These are phyloP conservation scores for Cubamyces lactineus DNA, from an alignment of 768 basidiomycete species.

Conservation along the genomic window DNA sequence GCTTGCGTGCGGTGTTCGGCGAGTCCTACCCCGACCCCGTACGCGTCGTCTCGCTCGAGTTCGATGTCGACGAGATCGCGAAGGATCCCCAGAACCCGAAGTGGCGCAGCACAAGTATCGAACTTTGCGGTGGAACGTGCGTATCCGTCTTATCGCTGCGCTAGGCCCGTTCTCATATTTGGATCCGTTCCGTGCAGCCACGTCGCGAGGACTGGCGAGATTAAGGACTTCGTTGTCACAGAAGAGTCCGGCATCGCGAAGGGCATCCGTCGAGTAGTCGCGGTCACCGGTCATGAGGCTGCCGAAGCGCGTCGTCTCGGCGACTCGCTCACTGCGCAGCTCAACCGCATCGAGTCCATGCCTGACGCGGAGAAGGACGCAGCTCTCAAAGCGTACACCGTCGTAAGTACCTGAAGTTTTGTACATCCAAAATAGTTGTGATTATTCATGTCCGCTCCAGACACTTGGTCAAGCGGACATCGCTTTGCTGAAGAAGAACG, in stretches of 20 bases:
- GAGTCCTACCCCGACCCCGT: constrained; percentile 98
- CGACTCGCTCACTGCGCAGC: constrained; percentile 58
- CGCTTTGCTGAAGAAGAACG: constrained; percentile 79
- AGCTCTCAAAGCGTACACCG: constrained; percentile 78
- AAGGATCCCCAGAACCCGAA: constrained; percentile 86
- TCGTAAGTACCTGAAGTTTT: constrained; percentile 50
- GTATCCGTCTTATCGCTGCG: constrained; percentile 38
- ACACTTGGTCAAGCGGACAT: constrained; percentile 90
- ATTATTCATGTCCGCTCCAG: constrained; percentile 44
- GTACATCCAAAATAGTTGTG: background rate
- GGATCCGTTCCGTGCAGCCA: constrained; percentile 53
- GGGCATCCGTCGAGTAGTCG: constrained; percentile 93
- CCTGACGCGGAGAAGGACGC: constrained; percentile 82
- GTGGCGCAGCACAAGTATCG: constrained; percentile 90
- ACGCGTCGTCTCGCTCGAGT: constrained; percentile 90
- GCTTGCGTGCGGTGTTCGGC: constrained; percentile 94
- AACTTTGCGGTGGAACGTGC: constrained; percentile 98
- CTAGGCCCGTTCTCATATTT: background rate
- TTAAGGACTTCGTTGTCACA: constrained; percentile 92
- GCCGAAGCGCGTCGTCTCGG: constrained; percentile 76
- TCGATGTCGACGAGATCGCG: constrained; percentile 82
- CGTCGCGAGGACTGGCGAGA: constrained; percentile 94
- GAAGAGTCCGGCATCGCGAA: constrained; percentile 99
- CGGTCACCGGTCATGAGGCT: constrained; percentile 94
- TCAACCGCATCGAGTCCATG: constrained; percentile 63